A percentile compares a stretch with the other conserved stretches of the same genome.
These are phyloP conservation scores for Puccinia polysora DNA, from an alignment of 1,284 basidiomycete genomes.

Conservation along the genomic window DNA sequence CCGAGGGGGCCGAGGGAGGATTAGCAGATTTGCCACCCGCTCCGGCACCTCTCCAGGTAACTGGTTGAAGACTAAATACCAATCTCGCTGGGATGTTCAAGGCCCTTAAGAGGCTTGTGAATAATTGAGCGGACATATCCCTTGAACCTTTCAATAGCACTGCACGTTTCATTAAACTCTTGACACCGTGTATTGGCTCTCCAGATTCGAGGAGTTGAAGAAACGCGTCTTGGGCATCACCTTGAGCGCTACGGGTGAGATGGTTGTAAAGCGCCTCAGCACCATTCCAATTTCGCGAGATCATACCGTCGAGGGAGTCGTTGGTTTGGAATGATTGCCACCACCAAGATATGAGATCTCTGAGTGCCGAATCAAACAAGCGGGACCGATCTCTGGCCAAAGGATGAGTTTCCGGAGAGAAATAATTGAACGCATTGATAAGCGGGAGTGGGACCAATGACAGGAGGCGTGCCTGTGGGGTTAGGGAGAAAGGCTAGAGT, in stretches of 20 bases:
- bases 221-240: constrained; percentile 48
- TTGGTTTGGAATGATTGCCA: constrained; percentile 64
- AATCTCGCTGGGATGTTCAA: constrained; percentile 81
- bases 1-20: neutral
- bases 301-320: constrained; percentile 56
- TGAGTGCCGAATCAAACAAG: constrained; percentile 74
- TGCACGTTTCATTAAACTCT: constrained; percentile 84
- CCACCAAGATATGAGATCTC: constrained; percentile 78
- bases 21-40: constrained; percentile 28
- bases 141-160: constrained; percentile 73
- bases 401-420: constrained; percentile 75
- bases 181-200: constrained; percentile 69
- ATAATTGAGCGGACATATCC: constrained; percentile 84
- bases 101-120: constrained; percentile 80
- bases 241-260: constrained; percentile 41
- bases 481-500: neutral
- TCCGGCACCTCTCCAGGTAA: constrained; percentile 66
- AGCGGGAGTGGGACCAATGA: constrained; percentile 70
- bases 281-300: constrained; percentile 69
- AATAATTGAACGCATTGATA: constrained; percentile 70
- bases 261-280: constrained; percentile 52
- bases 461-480: constrained; percentile 31
- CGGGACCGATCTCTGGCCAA: constrained; percentile 72
- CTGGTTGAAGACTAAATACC: constrained; percentile 81
- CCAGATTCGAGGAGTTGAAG: constrained; percentile 57